phyloP scores from a whole-genome alignment of 2,329 filamentous ascomycete species.

The Aureobasidium namibiae region DNA sequence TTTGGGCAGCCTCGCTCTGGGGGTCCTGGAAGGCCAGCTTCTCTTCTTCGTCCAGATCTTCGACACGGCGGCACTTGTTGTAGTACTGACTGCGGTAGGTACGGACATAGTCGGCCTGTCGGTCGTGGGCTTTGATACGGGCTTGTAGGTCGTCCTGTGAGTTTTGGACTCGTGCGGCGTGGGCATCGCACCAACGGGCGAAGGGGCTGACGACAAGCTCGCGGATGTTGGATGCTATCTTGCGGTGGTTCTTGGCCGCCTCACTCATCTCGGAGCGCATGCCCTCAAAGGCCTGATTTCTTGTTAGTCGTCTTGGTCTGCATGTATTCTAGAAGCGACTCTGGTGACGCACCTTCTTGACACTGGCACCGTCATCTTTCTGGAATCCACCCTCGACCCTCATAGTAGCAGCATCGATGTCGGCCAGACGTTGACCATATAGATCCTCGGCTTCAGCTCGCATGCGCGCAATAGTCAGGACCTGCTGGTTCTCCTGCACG shows the following conservation, averaged over 20 bases:
- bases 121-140: constrained; percentile 86
- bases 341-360: constrained; percentile 65
- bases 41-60: constrained; percentile 96
- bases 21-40: constrained; percentile 95
- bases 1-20: constrained; percentile 40
- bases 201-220: constrained; percentile 94
- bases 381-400: constrained; percentile 75
- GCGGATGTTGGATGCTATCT: constrained; percentile 92
- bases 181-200: constrained; percentile 89
- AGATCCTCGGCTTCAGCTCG: constrained; percentile 90
- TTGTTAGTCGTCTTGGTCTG: background rate
- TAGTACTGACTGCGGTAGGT: constrained; percentile 95
- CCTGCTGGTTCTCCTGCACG: constrained; percentile 87
- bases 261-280: constrained; percentile 89
- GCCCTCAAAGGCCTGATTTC: constrained; percentile 81
- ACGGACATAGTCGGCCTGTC: constrained; percentile 80
- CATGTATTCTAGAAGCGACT: background rate
- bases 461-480: constrained; percentile 84
- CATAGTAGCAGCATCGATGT: constrained; percentile 76
- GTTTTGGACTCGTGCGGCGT: constrained; percentile 82
- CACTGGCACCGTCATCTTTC: constrained; percentile 89
- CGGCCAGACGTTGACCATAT: constrained; percentile 71
- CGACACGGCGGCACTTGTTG: constrained; percentile 94
- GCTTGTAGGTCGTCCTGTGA: constrained; percentile 90
- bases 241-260: constrained; percentile 80